Evolutionary conservation across 1,139 yeast genomes (phyloP).

Genomic region (Taiozyma onychis): DNA sequence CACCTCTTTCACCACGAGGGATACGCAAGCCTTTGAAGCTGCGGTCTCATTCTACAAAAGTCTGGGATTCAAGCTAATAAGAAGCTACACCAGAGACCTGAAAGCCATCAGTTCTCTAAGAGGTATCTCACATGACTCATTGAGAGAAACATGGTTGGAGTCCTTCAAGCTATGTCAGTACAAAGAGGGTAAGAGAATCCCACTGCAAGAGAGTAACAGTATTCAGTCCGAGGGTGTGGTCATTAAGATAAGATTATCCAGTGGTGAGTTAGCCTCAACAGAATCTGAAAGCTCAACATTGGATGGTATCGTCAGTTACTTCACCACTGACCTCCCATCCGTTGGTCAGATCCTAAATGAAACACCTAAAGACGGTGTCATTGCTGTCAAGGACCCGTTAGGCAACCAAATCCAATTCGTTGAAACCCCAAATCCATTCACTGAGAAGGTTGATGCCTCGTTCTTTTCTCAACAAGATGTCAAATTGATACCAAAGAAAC

Average conservation of each 20-base stretch:
- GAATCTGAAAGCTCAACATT: conserved; percentile 18
- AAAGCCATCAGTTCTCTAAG: conserved; percentile 31
- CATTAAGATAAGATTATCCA: conserved; percentile 52
- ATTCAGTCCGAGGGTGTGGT: conserved; percentile 49
- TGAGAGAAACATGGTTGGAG: conserved; percentile 67
- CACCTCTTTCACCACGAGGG: conserved; percentile 55
- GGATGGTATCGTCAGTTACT: conserved; percentile 41
- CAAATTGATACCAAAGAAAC: conserved; percentile 4
- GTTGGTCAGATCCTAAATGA: conserved; percentile 32
- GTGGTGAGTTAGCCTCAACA: conserved; percentile 29
- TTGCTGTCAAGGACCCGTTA: conserved; percentile 46
- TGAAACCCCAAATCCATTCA: conserved; percentile 28
- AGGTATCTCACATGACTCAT: conserved; percentile 61
- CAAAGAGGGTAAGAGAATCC: conserved; percentile 42
- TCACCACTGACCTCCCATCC: conserved; percentile 41
- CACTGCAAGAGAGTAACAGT: conserved; percentile 49
- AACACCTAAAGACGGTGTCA: conserved; percentile 17
- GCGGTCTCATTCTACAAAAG: conserved; percentile 47
- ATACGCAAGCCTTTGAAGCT: conserved; percentile 38
- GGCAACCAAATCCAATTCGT: conserved; percentile 48
- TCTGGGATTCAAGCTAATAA: conserved; percentile 55
- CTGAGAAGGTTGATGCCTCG: conserved; percentile 28
- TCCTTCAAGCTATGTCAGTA: conserved; percentile 57
- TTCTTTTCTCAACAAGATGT: conserved; percentile 24
- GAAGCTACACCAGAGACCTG: conserved; percentile 47